Percentiles rank a stretch among this genome's conserved stretches.
These are phyloP conservation scores for Arabidopsis thaliana DNA, from an alignment of 345 rosid genomes.

Conservation along the genomic window DNA sequence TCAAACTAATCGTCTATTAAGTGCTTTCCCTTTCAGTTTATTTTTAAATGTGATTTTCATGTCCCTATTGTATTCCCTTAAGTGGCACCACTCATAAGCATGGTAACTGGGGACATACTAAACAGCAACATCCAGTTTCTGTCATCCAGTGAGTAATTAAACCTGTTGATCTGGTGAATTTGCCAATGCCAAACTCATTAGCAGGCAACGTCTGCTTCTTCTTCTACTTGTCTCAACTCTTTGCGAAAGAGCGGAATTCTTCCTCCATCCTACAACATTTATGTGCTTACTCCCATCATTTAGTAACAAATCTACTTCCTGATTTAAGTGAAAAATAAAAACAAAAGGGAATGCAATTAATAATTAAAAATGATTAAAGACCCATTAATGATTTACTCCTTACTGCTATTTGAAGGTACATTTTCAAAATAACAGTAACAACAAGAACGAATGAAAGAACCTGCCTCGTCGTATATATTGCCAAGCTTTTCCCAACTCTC, in stretches of 20 bases:
- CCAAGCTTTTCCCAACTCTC: conserved; percentile 97
- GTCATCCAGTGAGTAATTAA: conserved; percentile 32
- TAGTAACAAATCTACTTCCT: conserved; percentile 97
- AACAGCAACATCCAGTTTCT: conserved; percentile 13
- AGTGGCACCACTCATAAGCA: conserved; percentile 15
- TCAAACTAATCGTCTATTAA: conserved; percentile 2
- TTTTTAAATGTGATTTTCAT: not conserved
- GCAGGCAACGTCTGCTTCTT: conserved; percentile 91
- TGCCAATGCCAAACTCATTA: conserved; percentile 95
- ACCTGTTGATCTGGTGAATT: conserved; percentile 87
- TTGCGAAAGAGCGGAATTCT: conserved; percentile 69
- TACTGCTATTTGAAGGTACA: conserved; percentile 34
- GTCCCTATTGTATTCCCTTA: not conserved
- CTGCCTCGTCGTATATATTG: conserved; percentile 93
- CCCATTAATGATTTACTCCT: conserved; percentile 20
- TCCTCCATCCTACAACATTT: conserved; percentile 93
- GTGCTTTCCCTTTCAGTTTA: conserved; percentile 2
- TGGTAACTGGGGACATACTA: conserved; percentile 17
- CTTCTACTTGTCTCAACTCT: conserved; percentile 95
- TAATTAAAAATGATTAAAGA: conserved; percentile 28
- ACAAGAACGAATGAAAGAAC: conserved; percentile 37
- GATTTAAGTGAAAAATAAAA: conserved; percentile 44
- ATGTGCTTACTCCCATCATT: conserved; percentile 99
- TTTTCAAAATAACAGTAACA: conserved; percentile 12
- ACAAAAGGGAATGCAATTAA: conserved; percentile 33